phyloP scores from a whole-genome alignment of 257 asterid genomes.

The Scutellaria galericulata region DNA sequence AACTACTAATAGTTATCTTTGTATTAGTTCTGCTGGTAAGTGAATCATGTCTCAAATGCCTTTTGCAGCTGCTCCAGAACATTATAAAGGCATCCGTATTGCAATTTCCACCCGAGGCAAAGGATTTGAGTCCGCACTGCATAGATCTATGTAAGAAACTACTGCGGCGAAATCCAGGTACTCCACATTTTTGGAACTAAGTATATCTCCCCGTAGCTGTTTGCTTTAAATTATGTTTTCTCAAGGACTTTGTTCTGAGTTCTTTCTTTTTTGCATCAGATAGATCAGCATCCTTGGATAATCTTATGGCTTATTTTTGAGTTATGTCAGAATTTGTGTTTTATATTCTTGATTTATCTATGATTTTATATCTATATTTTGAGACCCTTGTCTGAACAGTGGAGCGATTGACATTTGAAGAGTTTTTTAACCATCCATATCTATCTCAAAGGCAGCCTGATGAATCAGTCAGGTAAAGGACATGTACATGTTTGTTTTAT shows the following conservation, averaged over 20 bases:
- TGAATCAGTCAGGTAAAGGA: conserved; percentile 56
- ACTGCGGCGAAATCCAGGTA: conserved; percentile 85
- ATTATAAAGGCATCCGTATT: conserved; percentile 72
- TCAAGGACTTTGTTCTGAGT: background rate
- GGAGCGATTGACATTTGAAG: conserved; percentile 90
- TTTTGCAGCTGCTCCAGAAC: conserved; percentile 82
- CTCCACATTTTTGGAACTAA: conserved; percentile 21
- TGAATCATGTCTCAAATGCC: conserved; percentile 32
- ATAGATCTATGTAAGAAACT: conserved; percentile 78
- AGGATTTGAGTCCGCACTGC: conserved; percentile 65
- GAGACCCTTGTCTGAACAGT: conserved; percentile 47
- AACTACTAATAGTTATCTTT: conserved; percentile 1
- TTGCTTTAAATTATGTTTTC: conserved; percentile 8
- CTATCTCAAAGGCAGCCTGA: conserved; percentile 64
- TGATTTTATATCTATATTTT: conserved; percentile 13
- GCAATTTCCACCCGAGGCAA: conserved; percentile 75
- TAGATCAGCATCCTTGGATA: conserved; percentile 1
- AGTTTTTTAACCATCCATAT: conserved; percentile 89
- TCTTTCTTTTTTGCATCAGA: too few species aligned
- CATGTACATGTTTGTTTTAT: conserved; percentile 36
- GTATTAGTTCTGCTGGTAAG: conserved; percentile 32
- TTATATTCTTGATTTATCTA: conserved; percentile 9
- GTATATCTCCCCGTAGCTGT: background rate
- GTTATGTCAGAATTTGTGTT: conserved; percentile 19
- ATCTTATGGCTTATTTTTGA: conserved; percentile 22